These are phyloP conservation scores for Rhodotorula sp. DNA, from an alignment of 1,284 basidiomycete species.

Conservation along the genomic window DNA sequence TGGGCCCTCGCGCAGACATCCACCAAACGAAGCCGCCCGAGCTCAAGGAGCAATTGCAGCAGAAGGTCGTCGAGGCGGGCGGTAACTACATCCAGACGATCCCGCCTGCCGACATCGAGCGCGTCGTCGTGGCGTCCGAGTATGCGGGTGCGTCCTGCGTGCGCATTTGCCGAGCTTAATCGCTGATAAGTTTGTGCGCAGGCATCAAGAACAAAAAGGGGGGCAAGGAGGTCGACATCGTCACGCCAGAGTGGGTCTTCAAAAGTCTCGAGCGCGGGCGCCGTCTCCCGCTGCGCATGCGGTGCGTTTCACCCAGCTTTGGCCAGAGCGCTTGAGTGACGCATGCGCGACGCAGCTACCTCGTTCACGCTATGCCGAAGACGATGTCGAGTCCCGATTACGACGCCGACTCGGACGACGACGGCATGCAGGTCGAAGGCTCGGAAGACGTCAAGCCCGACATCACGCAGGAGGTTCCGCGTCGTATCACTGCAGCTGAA, in stretches of 20 bases:
- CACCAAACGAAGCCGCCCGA: slow-evolving; percentile 38
- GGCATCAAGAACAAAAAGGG: slow-evolving; percentile 53
- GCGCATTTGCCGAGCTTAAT: background rate
- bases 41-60: slow-evolving; percentile 46
- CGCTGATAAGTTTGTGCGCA: slow-evolving; percentile 12
- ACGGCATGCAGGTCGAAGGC: slow-evolving; percentile 36
- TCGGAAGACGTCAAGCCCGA: slow-evolving; percentile 45
- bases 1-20: slow-evolving; percentile 11
- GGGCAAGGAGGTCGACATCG: slow-evolving; percentile 59
- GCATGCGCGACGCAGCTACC: slow-evolving; percentile 7
- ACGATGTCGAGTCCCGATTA: slow-evolving; percentile 10
- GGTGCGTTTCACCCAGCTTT: background rate
- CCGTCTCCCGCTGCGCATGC: slow-evolving; percentile 16
- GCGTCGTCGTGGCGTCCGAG: slow-evolving; percentile 42
- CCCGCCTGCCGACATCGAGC: slow-evolving; percentile 48
- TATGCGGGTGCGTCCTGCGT: slow-evolving; percentile 10
- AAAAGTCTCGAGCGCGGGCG: slow-evolving; percentile 63
- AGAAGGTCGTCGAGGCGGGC: slow-evolving; percentile 66
- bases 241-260: slow-evolving; percentile 74
- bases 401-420: background rate
- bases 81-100: slow-evolving; percentile 63
- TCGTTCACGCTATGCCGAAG: slow-evolving; percentile 3
- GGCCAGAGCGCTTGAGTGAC: rapidly evolving
- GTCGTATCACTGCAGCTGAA: background rate
- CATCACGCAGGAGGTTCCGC: background rate